Evolutionary conservation across 1,284 basidiomycete genomes (phyloP).

Genomic region (Sanghuangporus weigelae): DNA sequence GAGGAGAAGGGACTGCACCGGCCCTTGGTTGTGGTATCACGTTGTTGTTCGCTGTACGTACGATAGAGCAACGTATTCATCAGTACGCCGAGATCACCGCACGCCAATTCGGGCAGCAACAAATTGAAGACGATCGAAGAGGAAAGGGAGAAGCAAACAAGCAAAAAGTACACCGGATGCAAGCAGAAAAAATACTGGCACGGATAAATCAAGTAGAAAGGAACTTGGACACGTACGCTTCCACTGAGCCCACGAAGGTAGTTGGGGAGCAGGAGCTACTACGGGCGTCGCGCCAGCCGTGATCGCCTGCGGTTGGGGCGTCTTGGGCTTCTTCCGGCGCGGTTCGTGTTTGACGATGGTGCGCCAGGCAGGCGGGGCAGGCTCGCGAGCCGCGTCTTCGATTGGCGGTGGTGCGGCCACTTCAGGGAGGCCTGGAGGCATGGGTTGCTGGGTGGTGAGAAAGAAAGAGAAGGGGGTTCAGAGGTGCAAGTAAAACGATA

Average conservation of each 20-base stretch:
- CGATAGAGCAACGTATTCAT: background rate
- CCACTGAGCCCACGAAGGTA: conserved; percentile 76
- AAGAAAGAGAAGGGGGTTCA: conserved; percentile 21
- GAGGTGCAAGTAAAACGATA: background rate
- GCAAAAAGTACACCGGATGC: background rate
- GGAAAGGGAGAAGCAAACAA: background rate
- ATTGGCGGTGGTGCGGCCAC: conserved; percentile 29
- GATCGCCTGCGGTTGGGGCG: conserved; percentile 37
- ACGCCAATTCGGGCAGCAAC: background rate
- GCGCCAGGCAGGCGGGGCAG: conserved; percentile 66
- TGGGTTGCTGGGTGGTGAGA: conserved; percentile 17
- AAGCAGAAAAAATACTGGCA: conserved; percentile 20
- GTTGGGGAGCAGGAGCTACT: conserved; percentile 34
- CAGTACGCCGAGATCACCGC: background rate
- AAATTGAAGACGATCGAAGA: background rate
- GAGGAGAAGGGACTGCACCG: conserved; percentile 30
- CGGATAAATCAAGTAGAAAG: background rate
- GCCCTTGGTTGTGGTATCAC: conserved; percentile 42
- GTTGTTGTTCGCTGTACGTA: conserved; percentile 45
- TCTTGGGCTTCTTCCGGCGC: conserved; percentile 29
- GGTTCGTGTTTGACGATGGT: conserved; percentile 58
- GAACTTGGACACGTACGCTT: conserved; percentile 41
- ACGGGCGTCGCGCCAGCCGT: conserved; percentile 30
- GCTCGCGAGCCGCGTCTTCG: conserved; percentile 35
- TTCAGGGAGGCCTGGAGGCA: conserved; percentile 29